Percentiles rank a stretch among this genome's conserved stretches.
Conservation (phyloP, 208 protist genomes). For the Trypanosomatidae sp. region DNA sequence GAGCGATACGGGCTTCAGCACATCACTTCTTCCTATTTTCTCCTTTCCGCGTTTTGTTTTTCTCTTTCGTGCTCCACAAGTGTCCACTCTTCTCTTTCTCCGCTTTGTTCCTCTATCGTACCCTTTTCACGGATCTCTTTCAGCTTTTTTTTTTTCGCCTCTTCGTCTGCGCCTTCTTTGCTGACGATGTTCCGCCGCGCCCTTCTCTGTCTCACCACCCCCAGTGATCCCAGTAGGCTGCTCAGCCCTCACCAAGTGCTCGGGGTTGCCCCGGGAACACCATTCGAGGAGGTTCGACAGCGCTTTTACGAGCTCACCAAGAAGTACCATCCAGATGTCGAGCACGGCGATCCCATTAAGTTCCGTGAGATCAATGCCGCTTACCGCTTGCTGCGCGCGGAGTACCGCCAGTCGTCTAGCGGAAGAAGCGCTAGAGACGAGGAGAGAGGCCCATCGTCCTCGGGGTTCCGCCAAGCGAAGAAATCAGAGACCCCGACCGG, state of each 20-base stretch:
- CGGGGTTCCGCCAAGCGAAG: conserved; percentile 10
- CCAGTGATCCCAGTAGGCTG: conserved; percentile 9
- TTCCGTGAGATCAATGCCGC: conserved; percentile 79
- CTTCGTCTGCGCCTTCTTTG: not conserved
- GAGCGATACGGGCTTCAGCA: not conserved
- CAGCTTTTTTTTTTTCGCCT: not conserved
- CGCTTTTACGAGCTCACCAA: conserved; percentile 71
- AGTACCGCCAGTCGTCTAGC: conserved; percentile 23
- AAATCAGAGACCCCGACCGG: conserved; percentile 10
- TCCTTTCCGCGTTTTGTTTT: not conserved
- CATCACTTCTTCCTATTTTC: not conserved
- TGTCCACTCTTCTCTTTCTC: not conserved
- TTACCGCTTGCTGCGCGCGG: conserved; percentile 53
- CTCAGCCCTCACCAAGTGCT: conserved; percentile 56
- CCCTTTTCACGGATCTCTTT: not conserved
- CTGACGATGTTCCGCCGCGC: conserved; percentile 26
- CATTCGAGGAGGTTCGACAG: conserved; percentile 55
- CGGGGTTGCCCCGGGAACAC: conserved; percentile 39
- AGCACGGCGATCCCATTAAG: conserved; percentile 55
- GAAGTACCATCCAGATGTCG: conserved; percentile 72
- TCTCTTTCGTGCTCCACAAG: not conserved
- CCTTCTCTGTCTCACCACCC: conserved; percentile 1
- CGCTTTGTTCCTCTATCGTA: no score
- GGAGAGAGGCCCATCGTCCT: not conserved
- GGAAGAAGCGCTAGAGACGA: conserved; percentile 3